Conservation (phyloP, 148 eudicot species). For the Mesembryanthemum crystallinum region DNA sequence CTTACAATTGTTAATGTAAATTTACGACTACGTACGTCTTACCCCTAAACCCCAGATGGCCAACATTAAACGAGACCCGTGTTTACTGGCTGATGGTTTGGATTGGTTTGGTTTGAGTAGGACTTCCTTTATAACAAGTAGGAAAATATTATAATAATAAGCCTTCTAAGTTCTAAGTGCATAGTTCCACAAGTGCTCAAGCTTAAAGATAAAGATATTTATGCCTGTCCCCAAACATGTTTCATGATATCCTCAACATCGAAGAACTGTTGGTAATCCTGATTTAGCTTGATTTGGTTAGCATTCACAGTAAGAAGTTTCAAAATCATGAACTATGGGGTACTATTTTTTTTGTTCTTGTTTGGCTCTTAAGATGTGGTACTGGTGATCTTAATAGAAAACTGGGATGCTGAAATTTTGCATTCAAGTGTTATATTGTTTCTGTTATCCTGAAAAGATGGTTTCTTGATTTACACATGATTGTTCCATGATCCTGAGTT, state of each 20-base stretch:
- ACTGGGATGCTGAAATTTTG: too few species aligned
- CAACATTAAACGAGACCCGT: not conserved
- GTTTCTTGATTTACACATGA: not conserved
- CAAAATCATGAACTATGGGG: not conserved
- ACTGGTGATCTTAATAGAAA: not conserved
- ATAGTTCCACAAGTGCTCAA: not conserved
- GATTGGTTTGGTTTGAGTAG: too few species aligned
- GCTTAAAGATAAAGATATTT: not conserved
- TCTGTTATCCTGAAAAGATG: not conserved
- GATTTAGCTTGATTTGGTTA: not conserved
- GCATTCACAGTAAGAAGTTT: too few species aligned
- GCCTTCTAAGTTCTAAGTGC: not conserved
- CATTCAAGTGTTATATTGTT: too few species aligned
- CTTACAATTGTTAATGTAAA: not conserved
- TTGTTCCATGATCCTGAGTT: not conserved
- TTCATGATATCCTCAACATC: not conserved
- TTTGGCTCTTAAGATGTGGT: not conserved
- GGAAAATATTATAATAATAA: not conserved
- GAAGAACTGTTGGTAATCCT: not conserved
- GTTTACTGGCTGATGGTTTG: too few species aligned
- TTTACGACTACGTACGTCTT: not conserved
- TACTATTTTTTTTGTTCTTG: not conserved
- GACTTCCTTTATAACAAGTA: not conserved
- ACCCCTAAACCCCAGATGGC: not conserved
- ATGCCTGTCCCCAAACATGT: not conserved